Percentiles rank a stretch among this genome's conserved stretches.
Conservation (phyloP, 345 rosid species). For the Arabis alpina region DNA sequence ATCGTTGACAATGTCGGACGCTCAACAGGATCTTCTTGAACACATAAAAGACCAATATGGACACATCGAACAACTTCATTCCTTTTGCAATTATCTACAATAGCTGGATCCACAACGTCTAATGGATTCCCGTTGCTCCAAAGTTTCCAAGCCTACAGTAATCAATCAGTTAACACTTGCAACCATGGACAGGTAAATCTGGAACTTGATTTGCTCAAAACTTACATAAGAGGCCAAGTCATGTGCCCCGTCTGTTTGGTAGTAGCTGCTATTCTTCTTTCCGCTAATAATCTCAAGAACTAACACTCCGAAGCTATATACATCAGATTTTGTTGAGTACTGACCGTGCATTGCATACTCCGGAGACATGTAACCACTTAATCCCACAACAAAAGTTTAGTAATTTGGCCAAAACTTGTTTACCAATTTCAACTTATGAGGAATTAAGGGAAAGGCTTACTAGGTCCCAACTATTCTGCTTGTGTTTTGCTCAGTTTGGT, state of each 20-base stretch:
- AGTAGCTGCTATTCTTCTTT: constrained; percentile 23
- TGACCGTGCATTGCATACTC: constrained; percentile 33
- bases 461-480: constrained; percentile 58
- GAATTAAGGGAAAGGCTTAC: constrained; percentile 55
- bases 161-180: neutral
- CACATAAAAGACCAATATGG: constrained; percentile 28
- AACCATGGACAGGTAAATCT: too few relatives aligned
- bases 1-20: constrained; percentile 12
- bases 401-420: neutral
- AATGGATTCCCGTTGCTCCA: neutral
- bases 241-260: neutral
- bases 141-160: constrained; percentile 21
- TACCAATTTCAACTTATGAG: neutral
- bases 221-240: constrained; percentile 31
- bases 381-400: neutral
- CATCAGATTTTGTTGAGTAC: constrained; percentile 38
- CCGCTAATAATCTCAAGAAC: constrained; percentile 40
- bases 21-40: constrained; percentile 23
- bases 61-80: constrained; percentile 16
- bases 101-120: constrained; percentile 9
- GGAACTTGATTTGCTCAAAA: neutral
- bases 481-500: constrained; percentile 48
- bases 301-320: constrained; percentile 34
- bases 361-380: constrained; percentile 38
- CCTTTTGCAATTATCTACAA: neutral